Base-by-base conservation (phyloP, 1,284 basidiomycete species). In the Termitomyces sp. region DNA sequence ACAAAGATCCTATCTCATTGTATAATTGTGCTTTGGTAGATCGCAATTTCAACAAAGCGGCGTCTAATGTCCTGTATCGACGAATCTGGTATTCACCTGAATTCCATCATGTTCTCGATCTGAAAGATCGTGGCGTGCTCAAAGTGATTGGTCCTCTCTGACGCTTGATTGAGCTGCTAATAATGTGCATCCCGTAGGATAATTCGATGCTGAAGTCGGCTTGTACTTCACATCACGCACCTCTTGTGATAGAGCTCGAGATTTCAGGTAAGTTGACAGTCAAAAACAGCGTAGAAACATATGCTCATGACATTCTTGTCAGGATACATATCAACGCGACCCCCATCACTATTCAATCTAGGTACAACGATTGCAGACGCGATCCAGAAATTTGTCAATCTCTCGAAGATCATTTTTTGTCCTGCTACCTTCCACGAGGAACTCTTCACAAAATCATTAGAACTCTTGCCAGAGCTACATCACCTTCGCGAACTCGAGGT, bases 41-140 rank as follows among this genome's bases (percentile, higher is more conserved):
- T 55, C 65, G 62, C 49, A 63, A 66, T 11, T 76, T 77, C 60
- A 70, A 73, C 56, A 58, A 60, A 21, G 71, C 68, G 9, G 71
- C 77, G 9, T 72, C 76, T 8, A 66, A 64, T 18, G 50, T 76
- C 21, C 68, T 81, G 1, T 81, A 81, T 55, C 58, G 63, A 18
- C 64, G 62, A 24, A 72, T 78, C 7, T 65, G 72, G n/a, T 60
- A 76, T 47, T 69, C 72, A 3, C 76, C 75, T 8, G 60, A 60
- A 21, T 67, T 64, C 45, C 61, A 54, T 24, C 60, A 55, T 21
- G 59, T 66, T 16, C 62, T 76, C 9, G 63, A 74, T 58, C 57
- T 76, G 54, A 68, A 64, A 51, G 68, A 71, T 50, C 64, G 59
- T 35, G 66, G 69, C 11, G 57, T 62, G 8, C 61, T 72, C 24